phyloP scores from a whole-genome alignment of 2,329 filamentous ascomycete genomes.

The Colletotrichum acutatum region DNA sequence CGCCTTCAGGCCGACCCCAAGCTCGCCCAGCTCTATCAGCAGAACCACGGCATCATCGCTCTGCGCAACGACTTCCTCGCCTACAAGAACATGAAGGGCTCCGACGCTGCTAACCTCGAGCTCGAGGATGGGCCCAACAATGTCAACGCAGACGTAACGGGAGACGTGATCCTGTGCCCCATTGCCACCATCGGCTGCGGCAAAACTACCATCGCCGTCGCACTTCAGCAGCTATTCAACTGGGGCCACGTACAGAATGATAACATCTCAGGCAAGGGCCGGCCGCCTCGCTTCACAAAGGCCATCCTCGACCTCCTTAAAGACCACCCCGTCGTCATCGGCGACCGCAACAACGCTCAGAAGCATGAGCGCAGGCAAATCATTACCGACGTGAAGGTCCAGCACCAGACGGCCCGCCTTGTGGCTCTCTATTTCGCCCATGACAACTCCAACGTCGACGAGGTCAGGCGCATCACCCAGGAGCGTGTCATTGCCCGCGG shows the following conservation, averaged over 20 bases:
- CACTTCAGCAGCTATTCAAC: conserved; percentile 82
- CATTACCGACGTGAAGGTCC: conserved; percentile 77
- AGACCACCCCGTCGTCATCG: conserved; percentile 78
- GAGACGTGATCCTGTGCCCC: conserved; percentile 85
- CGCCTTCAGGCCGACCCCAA: conserved; percentile 76
- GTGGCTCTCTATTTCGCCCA: conserved; percentile 93
- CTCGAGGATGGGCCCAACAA: conserved; percentile 58
- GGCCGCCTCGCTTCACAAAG: conserved; percentile 81
- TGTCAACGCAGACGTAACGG: conserved; percentile 63
- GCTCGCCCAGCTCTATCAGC: conserved; percentile 77
- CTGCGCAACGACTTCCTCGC: conserved; percentile 89
- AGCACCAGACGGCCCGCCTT: conserved; percentile 73
- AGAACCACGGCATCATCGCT: conserved; percentile 95
- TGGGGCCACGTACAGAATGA: conserved; percentile 98
- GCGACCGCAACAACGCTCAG: conserved; percentile 95
- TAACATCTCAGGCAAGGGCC: conserved; percentile 84
- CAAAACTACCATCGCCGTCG: conserved; percentile 92
- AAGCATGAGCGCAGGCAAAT: conserved; percentile 89
- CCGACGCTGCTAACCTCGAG: conserved; percentile 86
- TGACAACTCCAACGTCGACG: conserved; percentile 77
- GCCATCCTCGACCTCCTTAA: conserved; percentile 74
- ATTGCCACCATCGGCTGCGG: conserved; percentile 95
- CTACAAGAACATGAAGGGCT: conserved; percentile 85
- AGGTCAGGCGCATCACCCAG: conserved; percentile 79
- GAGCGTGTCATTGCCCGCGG: conserved; percentile 85